Evolutionary conservation across 345 rosid genomes (phyloP).

Genomic region (Lumnitzera racemosa): DNA sequence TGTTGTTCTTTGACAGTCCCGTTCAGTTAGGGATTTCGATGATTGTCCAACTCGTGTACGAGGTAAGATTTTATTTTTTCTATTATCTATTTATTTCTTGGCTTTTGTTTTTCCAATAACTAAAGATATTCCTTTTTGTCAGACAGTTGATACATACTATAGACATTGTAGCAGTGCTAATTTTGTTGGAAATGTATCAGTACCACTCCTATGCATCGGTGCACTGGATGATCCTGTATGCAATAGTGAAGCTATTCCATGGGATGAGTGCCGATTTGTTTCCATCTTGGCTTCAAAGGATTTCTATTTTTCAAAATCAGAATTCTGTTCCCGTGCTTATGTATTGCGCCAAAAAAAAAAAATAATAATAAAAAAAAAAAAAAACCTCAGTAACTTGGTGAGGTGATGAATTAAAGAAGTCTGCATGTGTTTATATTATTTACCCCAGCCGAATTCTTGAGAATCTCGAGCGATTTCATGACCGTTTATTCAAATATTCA

Average conservation of each 20-base stretch:
- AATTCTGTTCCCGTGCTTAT: too few species aligned
- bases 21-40: conserved; percentile 27
- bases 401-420: too few species aligned
- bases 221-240: conserved; percentile 38
- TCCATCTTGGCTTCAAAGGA: too few species aligned
- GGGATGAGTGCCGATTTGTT: conserved; percentile 31
- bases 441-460: too few species aligned
- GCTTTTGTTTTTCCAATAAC: background rate
- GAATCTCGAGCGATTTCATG: too few species aligned
- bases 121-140: conserved; percentile 3
- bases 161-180: conserved; percentile 21
- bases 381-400: too few species aligned
- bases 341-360: too few species aligned
- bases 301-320: too few species aligned
- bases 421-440: too few species aligned
- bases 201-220: conserved; percentile 31
- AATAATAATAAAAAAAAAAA: too few species aligned
- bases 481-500: too few species aligned
- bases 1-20: conserved; percentile 17
- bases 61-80: conserved; percentile 15
- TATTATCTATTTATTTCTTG: too few species aligned
- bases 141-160: conserved; percentile 33
- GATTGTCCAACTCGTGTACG: conserved; percentile 23
- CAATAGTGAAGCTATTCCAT: conserved; percentile 31
- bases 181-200: conserved; percentile 23